Conservation (phyloP, 768 basidiomycete genomes). For the Hypholoma fasciculare region DNA sequence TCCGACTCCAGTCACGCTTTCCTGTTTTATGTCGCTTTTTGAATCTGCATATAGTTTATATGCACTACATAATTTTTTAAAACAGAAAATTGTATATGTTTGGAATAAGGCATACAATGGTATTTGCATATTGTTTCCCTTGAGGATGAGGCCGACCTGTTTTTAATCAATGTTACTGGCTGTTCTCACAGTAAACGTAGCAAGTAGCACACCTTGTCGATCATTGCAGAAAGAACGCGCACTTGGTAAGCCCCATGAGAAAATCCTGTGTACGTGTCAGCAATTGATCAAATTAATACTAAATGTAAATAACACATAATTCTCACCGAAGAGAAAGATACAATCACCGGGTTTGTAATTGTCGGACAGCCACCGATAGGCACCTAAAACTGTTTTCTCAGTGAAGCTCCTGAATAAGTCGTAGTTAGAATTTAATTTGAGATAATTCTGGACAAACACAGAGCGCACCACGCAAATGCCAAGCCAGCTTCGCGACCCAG, state of each 20-base stretch:
- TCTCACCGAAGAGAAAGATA: no score
- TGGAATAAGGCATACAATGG: neutral
- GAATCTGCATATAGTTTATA: neutral
- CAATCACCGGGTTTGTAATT: no score
- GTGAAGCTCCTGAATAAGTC: no score
- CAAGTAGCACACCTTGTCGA: constrained; percentile 1
- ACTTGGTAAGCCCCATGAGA: constrained; percentile 11
- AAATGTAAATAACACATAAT: no score
- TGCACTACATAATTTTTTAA: neutral
- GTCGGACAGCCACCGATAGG: no score
- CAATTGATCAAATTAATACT: no score
- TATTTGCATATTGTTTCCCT: constrained; percentile 4
- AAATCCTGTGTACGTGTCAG: neutral
- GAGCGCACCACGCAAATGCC: no score
- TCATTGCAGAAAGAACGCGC: constrained; percentile 10
- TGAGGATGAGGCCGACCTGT: constrained; percentile 5
- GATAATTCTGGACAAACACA: no score
- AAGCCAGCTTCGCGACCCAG: no score
- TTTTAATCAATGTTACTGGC: neutral
- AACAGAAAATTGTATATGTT: neutral
- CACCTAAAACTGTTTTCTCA: no score
- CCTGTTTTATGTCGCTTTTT: neutral
- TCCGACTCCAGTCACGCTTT: no score
- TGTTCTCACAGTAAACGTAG: neutral
- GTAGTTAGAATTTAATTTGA: no score